Evolutionary conservation across 306 rosid genomes (phyloP).

Genomic region (Abrus precatorius): DNA sequence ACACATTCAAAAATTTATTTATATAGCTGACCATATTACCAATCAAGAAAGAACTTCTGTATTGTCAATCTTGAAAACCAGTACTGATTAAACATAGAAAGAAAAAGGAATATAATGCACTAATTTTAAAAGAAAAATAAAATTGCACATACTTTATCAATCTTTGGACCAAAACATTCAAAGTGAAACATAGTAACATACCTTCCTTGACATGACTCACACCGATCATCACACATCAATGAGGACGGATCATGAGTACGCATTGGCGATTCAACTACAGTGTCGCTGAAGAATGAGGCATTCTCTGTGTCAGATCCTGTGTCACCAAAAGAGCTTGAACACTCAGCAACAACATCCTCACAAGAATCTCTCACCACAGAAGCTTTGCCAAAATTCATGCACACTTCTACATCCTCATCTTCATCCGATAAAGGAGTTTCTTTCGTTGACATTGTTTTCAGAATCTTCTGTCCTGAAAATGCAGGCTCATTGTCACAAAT

Average conservation of each 20-base stretch:
- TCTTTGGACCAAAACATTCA: background rate
- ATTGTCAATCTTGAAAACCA: background rate
- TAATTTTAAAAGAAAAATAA: background rate
- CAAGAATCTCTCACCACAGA: constrained; percentile 48
- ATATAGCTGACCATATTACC: background rate
- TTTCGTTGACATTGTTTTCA: constrained; percentile 43
- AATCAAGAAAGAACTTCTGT: background rate
- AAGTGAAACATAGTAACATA: constrained; percentile 53
- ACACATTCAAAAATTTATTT: background rate
- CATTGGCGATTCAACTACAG: constrained; percentile 67
- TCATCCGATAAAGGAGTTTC: constrained; percentile 28
- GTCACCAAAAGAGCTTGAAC: constrained; percentile 82
- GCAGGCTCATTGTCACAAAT: constrained; percentile 57
- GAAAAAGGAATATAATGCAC: background rate
- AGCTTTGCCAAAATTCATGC: constrained; percentile 42
- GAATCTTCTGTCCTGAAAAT: constrained; percentile 37
- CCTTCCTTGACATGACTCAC: constrained; percentile 60
- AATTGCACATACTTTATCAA: background rate
- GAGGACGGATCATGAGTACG: constrained; percentile 41
- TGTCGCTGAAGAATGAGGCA: constrained; percentile 53
- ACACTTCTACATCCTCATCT: constrained; percentile 62
- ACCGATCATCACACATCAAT: constrained; percentile 50
- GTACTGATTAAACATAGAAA: background rate
- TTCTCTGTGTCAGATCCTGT: constrained; percentile 64
- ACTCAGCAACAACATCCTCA: constrained; percentile 56